phyloP scores from a whole-genome alignment of 176 grass and related monocot genomes.

The Triticum monococcum region DNA sequence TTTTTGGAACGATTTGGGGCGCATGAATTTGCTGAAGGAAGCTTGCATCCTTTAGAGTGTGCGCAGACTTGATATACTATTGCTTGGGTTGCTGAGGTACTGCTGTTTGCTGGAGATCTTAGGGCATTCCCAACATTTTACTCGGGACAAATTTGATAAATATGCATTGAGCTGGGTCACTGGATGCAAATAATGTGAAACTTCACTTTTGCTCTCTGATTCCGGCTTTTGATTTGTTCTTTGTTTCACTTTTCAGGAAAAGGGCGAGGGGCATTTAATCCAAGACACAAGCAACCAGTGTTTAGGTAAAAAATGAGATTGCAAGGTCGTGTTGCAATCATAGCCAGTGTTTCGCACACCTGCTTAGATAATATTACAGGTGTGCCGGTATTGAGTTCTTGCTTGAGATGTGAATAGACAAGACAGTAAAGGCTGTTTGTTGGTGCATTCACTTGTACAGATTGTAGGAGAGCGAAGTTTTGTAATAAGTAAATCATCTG shows the following conservation, averaged over 20 bases:
- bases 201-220: neutral
- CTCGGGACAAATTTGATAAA: neutral
- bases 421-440: neutral
- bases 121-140: neutral
- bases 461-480: constrained; percentile 27
- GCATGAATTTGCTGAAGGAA: constrained; percentile 87
- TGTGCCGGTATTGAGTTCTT: constrained; percentile 21
- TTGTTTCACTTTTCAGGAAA: neutral
- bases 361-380: constrained; percentile 7
- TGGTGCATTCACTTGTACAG: constrained; percentile 37
- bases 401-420: constrained; percentile 39
- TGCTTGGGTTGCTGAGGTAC: constrained; percentile 30
- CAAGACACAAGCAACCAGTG: neutral
- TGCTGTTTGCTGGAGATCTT: neutral
- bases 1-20: constrained; percentile 73
- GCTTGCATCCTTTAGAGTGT: constrained; percentile 74
- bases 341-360: constrained; percentile 6
- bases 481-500: constrained; percentile 21
- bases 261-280: neutral
- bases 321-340: constrained; percentile 31
- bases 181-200: neutral
- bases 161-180: constrained; percentile 8
- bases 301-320: neutral
- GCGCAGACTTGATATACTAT: constrained; percentile 68
- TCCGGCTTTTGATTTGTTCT: neutral